phyloP scores from a whole-genome alignment of 495 filamentous ascomycete species.

The Cladorrhinum samala region DNA sequence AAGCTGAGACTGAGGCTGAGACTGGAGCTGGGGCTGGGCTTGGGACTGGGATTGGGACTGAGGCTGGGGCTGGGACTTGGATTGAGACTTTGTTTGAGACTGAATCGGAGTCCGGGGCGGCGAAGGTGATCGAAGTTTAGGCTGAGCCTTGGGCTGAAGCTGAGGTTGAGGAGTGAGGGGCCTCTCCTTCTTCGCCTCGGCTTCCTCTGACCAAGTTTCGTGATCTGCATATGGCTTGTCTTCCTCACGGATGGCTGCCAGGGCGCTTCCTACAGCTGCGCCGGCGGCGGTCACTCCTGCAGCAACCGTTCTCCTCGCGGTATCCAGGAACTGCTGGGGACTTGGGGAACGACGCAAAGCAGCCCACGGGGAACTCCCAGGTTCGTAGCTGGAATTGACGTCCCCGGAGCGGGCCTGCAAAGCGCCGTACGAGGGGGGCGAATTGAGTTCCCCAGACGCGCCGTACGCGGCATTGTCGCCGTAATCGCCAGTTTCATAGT shows the following conservation, averaged over 20 bases:
- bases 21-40: not conserved
- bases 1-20: not conserved
- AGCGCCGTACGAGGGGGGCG: slow-evolving; percentile 34
- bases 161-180: slow-evolving; percentile 18
- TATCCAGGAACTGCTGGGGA: slow-evolving; percentile 81
- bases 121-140: too few species aligned
- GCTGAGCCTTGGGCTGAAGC: not conserved
- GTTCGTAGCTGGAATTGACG: slow-evolving; percentile 30
- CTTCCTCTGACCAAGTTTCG: slow-evolving; percentile 78
- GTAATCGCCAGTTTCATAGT: slow-evolving; percentile 45
- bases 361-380: slow-evolving; percentile 49
- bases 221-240: slow-evolving; percentile 76
- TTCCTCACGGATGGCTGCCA: slow-evolving; percentile 80
- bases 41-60: not conserved
- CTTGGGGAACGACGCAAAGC: slow-evolving; percentile 80
- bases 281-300: slow-evolving; percentile 82
- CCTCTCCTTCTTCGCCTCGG: slow-evolving; percentile 44
- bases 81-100: not conserved
- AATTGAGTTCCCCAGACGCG: slow-evolving; percentile 31
- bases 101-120: slow-evolving; percentile 2
- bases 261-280: slow-evolving; percentile 66
- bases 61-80: not conserved
- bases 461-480: slow-evolving; percentile 51
- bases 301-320: slow-evolving; percentile 65
- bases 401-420: slow-evolving; percentile 30